Base-by-base conservation (phyloP, 2,329 filamentous ascomycete species). In the Colletotrichum liaoningense region DNA sequence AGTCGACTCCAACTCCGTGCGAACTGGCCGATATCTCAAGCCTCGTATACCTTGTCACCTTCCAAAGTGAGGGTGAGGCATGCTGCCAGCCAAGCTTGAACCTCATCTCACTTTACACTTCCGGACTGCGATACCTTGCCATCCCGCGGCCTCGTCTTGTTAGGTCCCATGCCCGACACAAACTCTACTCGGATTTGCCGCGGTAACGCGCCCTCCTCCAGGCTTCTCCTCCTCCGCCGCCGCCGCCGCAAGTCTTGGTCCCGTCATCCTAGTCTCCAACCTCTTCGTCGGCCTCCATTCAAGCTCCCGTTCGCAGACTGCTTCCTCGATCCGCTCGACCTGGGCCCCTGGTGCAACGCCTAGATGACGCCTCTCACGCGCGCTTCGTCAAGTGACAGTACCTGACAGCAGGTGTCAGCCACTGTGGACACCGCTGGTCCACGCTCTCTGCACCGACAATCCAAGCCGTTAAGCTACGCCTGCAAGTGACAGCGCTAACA, bases 401-500 rank as follows among this genome's bases (percentile, higher is more conserved):
- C 60, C 60, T 73, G 67, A 62, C 54, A 59, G 67, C 70, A 73
- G 67, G 59, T 62, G 70, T 38, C 60, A 60, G 56, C 49, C 66
- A 46, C 54, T 49, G 46, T 73, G 70, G 67, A 52, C 60, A 57
- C 54, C 8, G 26, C 42, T 70, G 16, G 67, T 65, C 70, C 69
- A 26, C 58, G 55, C 54, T 42, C 57, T 58, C 57, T 62, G 68
- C 68, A 60, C 46, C 58, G 57, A 62, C 57, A 68, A 69, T 59
- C 58, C 69, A 57, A 38, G 65, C 70, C 67, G 70, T 70, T 73
- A 26, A 60, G 62, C 60, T 70, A 57, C n/a, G 59, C 35, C 69
- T 73, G 70, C 67, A 70, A 73, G 70, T 73, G 67, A 70, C 70
- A 60, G 54, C 70, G 59, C 66, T 69, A 73, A 65, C 26, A 59